Percentiles rank a stretch among this genome's conserved stretches.
phyloP scores from a whole-genome alignment of 2,329 filamentous ascomycete genomes.

The Arthrobotrys sphaeroides region DNA sequence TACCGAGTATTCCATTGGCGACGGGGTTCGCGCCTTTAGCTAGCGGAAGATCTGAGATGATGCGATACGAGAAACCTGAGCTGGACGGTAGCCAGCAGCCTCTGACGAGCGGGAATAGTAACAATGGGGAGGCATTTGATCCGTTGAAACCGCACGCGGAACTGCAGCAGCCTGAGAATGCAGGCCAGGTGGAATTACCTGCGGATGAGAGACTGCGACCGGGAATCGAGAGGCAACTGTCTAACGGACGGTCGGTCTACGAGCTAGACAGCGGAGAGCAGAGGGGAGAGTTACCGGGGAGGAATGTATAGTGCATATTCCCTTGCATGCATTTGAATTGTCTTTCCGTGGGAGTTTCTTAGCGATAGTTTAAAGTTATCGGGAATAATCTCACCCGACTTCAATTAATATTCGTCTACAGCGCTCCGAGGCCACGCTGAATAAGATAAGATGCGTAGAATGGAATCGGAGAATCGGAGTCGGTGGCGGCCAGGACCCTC shows the following conservation, averaged over 20 bases:
- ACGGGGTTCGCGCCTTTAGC: neutral
- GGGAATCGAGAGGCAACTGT: neutral
- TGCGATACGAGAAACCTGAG: slow-evolving; percentile 45
- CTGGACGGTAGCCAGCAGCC: slow-evolving; percentile 23
- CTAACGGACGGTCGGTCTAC: slow-evolving; percentile 15
- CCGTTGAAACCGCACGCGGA: neutral
- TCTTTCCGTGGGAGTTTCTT: neutral
- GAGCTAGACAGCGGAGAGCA: slow-evolving; percentile 14
- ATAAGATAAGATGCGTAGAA: no score
- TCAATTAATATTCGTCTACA: no score
- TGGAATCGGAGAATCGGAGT: no score
- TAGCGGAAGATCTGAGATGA: slow-evolving; percentile 3
- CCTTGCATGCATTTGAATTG: neutral
- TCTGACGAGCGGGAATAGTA: neutral
- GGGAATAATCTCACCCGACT: no score
- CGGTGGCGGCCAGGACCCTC: slow-evolving; percentile 10
- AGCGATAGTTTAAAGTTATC: neutral
- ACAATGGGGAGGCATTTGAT: neutral
- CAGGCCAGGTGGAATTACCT: slow-evolving; percentile 9
- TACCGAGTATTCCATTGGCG: slow-evolving; percentile 14
- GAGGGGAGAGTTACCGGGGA: slow-evolving; percentile 22
- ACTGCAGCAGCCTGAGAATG: neutral
- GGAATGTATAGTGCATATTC: neutral
- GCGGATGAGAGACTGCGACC: neutral
- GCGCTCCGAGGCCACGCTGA: no score